phyloP scores from a whole-genome alignment of 257 asterid species.

The Nicotiana benthamiana region DNA sequence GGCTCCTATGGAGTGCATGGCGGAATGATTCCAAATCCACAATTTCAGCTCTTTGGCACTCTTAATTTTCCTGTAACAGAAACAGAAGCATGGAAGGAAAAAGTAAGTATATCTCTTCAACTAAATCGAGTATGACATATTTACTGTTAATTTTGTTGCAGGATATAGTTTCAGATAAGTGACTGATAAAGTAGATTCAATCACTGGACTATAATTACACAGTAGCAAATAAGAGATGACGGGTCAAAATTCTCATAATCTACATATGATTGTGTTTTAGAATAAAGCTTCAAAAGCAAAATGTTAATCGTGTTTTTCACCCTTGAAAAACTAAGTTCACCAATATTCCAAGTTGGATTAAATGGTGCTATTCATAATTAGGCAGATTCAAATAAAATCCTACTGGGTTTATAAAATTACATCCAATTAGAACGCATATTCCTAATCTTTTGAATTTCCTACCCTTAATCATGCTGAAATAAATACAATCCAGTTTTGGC shows the following conservation, averaged over 20 bases:
- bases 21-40: slow-evolving; percentile 67
- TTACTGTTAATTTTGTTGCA: background rate
- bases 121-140: background rate
- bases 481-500: too few species aligned
- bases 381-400: too few species aligned
- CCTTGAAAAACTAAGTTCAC: too few species aligned
- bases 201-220: background rate
- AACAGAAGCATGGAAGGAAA: slow-evolving; percentile 90
- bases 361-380: too few species aligned
- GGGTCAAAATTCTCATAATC: background rate
- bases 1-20: slow-evolving; percentile 56
- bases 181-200: background rate
- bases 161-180: background rate
- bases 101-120: slow-evolving; percentile 35
- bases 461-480: too few species aligned
- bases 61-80: slow-evolving; percentile 78
- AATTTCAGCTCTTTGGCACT: slow-evolving; percentile 46
- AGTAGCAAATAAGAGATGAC: background rate
- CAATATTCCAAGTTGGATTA: too few species aligned
- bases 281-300: too few species aligned
- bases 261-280: too few species aligned
- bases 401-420: too few species aligned
- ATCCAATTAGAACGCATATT: too few species aligned
- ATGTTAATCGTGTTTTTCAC: too few species aligned
- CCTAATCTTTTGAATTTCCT: too few species aligned